Percentiles rank a stretch among this genome's conserved stretches.
Conservation (phyloP, 1,139 yeast genomes). For the Pichia sp. region DNA sequence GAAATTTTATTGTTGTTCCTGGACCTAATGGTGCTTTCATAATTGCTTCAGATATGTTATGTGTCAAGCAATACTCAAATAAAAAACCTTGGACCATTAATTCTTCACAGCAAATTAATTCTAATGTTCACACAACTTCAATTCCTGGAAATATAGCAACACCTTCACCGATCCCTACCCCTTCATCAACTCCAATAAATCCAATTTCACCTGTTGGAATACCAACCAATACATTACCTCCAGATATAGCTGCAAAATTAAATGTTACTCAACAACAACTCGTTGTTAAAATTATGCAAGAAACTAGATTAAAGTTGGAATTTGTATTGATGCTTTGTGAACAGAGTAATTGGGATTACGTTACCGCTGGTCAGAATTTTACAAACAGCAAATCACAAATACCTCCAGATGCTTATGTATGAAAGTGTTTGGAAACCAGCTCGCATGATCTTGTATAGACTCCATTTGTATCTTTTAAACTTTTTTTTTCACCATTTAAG, state of each 20-base stretch:
- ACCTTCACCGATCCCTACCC: neutral
- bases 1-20: constrained; percentile 75
- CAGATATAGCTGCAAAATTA: constrained; percentile 47
- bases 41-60: constrained; percentile 76
- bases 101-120: constrained; percentile 11
- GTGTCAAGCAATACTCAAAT: constrained; percentile 57
- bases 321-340: constrained; percentile 81
- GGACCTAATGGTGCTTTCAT: constrained; percentile 63
- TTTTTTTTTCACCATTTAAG: neutral
- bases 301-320: constrained; percentile 70
- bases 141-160: neutral
- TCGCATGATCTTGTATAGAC: neutral
- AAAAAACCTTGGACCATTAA: constrained; percentile 47
- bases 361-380: constrained; percentile 63
- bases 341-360: constrained; percentile 82
- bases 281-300: constrained; percentile 55
- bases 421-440: neutral
- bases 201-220: neutral
- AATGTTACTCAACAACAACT: constrained; percentile 57
- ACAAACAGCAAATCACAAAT: constrained; percentile 50
- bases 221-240: constrained; percentile 29
- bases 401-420: constrained; percentile 49
- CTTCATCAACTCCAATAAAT: constrained; percentile 10
- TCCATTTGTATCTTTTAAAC: neutral
- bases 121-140: constrained; percentile 1